A percentile compares a stretch with the other conserved stretches of the same genome.
Conservation (phyloP, 2,329 filamentous ascomycete genomes). For the Sphaerulina populicola region DNA sequence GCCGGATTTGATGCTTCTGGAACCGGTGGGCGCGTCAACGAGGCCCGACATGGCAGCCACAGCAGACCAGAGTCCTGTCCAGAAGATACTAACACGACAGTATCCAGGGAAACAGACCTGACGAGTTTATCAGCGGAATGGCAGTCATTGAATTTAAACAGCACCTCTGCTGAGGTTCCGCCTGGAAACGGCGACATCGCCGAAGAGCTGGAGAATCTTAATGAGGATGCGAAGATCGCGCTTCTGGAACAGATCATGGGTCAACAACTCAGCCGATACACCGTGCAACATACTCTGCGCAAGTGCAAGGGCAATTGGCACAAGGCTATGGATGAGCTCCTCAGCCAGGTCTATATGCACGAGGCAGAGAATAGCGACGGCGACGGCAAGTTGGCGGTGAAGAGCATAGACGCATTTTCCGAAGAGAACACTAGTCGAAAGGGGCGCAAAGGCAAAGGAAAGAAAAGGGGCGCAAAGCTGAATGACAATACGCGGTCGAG, state of each 20-base stretch:
- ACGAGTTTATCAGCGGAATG: conserved; percentile 44
- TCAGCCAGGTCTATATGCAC: conserved; percentile 71
- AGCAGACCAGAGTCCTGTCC: conserved; percentile 31
- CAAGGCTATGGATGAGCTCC: conserved; percentile 66
- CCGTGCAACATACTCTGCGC: conserved; percentile 58
- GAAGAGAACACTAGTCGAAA: conserved; percentile 44
- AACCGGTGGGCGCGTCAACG: conserved; percentile 44
- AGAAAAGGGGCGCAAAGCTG: conserved; percentile 32
- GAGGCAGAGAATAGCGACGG: conserved; percentile 50
- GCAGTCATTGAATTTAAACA: conserved; percentile 30
- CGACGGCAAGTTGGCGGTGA: conserved; percentile 43
- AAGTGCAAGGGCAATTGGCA: conserved; percentile 61
- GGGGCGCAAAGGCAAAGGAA: conserved; percentile 42
- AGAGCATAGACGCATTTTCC: conserved; percentile 76
- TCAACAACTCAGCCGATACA: conserved; percentile 52
- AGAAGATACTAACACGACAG: conserved; percentile 33
- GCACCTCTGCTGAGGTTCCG: conserved; percentile 20
- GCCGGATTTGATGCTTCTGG: conserved; percentile 66
- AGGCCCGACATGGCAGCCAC: conserved; percentile 12
- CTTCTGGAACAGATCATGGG: conserved; percentile 65
- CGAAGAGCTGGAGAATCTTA: conserved; percentile 38
- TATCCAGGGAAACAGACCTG: conserved; percentile 43
- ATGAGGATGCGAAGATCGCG: conserved; percentile 53
- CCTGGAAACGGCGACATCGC: conserved; percentile 19
- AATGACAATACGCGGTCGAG: conserved; percentile 22